Evolutionary conservation across 78 protist genomes (phyloP).

Genomic region (Emiliania huxleyi): DNA sequence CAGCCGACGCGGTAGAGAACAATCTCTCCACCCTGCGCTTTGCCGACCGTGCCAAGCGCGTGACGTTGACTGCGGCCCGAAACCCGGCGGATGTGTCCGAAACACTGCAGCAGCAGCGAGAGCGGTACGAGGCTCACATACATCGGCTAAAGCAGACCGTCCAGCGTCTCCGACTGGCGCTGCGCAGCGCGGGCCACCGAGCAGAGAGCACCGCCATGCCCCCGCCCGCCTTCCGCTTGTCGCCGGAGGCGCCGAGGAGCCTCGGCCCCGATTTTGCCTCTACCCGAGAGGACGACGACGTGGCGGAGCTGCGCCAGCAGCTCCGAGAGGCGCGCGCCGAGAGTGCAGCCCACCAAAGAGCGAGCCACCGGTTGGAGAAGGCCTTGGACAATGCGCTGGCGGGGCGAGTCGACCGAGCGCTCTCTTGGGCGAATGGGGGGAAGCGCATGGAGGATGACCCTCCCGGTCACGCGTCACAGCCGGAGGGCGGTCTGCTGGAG

Average conservation of each 20-base stretch:
- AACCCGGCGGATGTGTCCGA: background rate
- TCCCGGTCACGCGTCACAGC: no score
- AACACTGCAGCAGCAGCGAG: background rate
- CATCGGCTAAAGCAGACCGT: background rate
- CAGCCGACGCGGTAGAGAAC: background rate
- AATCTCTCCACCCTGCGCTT: background rate
- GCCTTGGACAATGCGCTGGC: background rate
- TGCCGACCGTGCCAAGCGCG: slow-evolving; percentile 19
- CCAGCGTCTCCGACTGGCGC: background rate
- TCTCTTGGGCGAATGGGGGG: background rate
- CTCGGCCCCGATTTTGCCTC: background rate
- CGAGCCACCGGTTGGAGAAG: background rate
- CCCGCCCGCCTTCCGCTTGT: background rate
- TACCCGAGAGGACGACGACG: background rate
- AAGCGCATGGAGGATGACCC: background rate
- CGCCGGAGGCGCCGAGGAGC: background rate
- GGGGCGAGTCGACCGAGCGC: background rate
- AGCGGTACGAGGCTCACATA: background rate
- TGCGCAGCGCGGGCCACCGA: no score
- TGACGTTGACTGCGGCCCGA: background rate
- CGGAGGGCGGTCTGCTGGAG: background rate
- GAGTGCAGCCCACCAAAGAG: no score
- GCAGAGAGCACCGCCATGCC: no score
- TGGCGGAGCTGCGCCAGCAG: background rate
- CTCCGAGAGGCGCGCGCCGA: no score